Base-by-base conservation (phyloP, 1,284 basidiomycete species). In the Erythrobasidium hasegawianum region DNA sequence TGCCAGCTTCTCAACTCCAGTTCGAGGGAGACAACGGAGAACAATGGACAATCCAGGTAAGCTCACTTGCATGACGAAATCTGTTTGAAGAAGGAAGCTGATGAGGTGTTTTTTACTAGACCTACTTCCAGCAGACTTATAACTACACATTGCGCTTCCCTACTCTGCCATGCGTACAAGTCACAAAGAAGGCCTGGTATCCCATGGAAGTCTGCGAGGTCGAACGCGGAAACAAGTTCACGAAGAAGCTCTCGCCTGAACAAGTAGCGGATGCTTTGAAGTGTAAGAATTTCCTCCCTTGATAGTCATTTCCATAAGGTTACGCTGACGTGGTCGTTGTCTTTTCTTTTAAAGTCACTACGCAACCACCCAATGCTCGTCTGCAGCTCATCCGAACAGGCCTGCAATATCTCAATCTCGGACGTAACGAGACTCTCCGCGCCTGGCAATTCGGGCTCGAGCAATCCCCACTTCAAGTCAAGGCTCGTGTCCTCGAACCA, bases 151-250 rank as follows among this genome's bases (percentile, higher is more conserved):
- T 72, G 14, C 49, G 60, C 26, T 58, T 54, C 57, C 68, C 69
- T 8, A 57, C 50, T 39, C 57, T 71, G 1, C 71, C 71, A 8
- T 68, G 66, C 18, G 68, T 72, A 20, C 68, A 68, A 45, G 53
- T 72, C 45, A 69, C 69, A 39, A 60, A 68, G 33, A 72, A 64
- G 27, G 70, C 69, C n/a, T 71, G 70, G 70, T 72, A 72, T 57
- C 71, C 71, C n/a, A 59, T 72, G 50, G 71, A 72, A 57, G 38
- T 72, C n/a, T 69, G 68, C 49, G 58, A 38, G 27, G 68, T 72
- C 26, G 62, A 69, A 33, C 40, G 64, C 2, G 68, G 70, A 2
- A 69, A 69, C 52, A 71, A 70, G 41, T 69, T 53, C 16, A 64
- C 41, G 13, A 59, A 64, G 43, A 72, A 71, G 45, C 64, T 72